Percentiles rank a stretch among this genome's conserved stretches.
Evolutionary conservation across 768 basidiomycete genomes (phyloP).

Genomic region (Coprinopsis sp.): DNA sequence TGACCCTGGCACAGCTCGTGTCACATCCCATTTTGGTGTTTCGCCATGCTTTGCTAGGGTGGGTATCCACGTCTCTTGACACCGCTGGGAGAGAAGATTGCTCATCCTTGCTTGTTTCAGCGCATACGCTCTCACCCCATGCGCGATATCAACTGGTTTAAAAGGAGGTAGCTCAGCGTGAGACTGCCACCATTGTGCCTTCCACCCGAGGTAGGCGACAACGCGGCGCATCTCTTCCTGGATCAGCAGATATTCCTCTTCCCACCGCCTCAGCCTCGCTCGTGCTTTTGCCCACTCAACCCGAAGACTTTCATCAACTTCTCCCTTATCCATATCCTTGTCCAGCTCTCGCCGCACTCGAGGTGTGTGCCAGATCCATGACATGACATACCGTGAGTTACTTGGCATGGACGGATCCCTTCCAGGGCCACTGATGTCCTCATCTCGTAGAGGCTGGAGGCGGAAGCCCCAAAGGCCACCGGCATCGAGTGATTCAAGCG

Average conservation of each 20-base stretch:
- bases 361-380: constrained; percentile 6
- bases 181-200: constrained; percentile 15
- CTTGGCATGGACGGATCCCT: background rate
- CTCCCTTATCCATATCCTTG: background rate
- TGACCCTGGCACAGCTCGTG: too few relatives aligned
- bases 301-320: constrained; percentile 8
- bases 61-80: too few relatives aligned
- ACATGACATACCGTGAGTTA: background rate
- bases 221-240: constrained; percentile 24
- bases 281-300: constrained; percentile 19
- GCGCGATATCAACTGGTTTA: background rate
- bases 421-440: background rate
- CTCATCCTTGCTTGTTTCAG: background rate
- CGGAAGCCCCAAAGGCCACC: background rate
- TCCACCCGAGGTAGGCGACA: constrained; percentile 18
- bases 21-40: too few relatives aligned
- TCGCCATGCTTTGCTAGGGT: too few relatives aligned
- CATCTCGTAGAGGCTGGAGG: background rate
- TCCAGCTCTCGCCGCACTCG: too few relatives aligned
- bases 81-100: too few relatives aligned
- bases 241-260: constrained; percentile 20
- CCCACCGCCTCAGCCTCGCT: constrained; percentile 13
- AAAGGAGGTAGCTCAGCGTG: background rate
- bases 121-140: background rate
- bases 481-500: background rate